Evolutionary conservation across 1,139 yeast genomes (phyloP), one percentile per base, ranked within the genome.

Genomic region (Taiozyma sp.): DNA sequence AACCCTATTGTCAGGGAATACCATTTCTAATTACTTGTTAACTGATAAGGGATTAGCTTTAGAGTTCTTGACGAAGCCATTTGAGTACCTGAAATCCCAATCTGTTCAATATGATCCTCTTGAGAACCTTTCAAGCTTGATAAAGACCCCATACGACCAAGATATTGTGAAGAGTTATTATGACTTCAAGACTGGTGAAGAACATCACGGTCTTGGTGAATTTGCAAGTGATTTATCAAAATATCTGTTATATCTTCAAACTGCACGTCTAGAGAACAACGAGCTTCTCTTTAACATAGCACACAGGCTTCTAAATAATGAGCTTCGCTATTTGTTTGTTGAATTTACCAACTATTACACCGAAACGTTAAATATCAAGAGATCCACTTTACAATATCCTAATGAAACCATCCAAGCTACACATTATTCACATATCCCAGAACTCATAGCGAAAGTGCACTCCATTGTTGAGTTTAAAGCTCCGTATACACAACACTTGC

Each of bases 1-100:
- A 43, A 47, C 45, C 2, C 16, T 58, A n/a, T 14, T 59, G n/a
- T 43, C 48, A 14, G 37, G 43, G n/a, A 53, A 57, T 16, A 21
- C 24, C 10, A 46, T 53, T 14, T 40, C 50, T 2, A 29, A 22
- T 11, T 35, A 44, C 2, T n/a, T 47, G 30, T 45, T 56, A 19
- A 13, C 6, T 11, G 54, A 55, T 43, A 42, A 47, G 32, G 24
- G 24, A 10, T 8, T 28, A 3, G 43, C 48, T 7, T 34, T 58
- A 43, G 46, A 51, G 7, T 5, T 56, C 4, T 42, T 53, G 21
- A 48, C 47, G 1, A 45, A 35, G 3, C 10, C 35, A 3, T 37
- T 46, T 13, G 53, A 48, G 30, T 24, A 19, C 34, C 24, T 46
- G 26, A 40, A 26, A 26, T n/a, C 9, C 6, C 9, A 16, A 13